Percentiles rank a stretch among this genome's conserved stretches.
phyloP scores from a whole-genome alignment of 257 asterid genomes.

The Haberlea rhodopensis region DNA sequence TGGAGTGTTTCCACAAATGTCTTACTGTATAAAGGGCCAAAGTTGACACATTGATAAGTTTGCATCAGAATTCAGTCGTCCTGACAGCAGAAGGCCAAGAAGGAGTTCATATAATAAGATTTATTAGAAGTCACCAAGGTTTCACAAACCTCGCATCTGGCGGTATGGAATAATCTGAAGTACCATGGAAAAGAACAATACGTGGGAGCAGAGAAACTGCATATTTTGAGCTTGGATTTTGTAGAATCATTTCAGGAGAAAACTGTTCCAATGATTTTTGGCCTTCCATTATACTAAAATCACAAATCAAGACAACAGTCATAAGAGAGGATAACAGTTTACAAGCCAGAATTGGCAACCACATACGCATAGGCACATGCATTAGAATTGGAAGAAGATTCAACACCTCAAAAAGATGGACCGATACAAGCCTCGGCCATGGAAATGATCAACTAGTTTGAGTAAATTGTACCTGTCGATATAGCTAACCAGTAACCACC shows the following conservation, averaged over 20 bases:
- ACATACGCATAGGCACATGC: too few relatives aligned
- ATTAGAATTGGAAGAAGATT: constrained; percentile 6
- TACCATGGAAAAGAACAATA: constrained; percentile 75
- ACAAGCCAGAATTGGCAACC: background rate
- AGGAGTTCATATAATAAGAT: constrained; percentile 5
- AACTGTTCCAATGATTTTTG: constrained; percentile 61
- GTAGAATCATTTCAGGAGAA: constrained; percentile 81
- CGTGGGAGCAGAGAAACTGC: constrained; percentile 64
- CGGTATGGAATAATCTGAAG: constrained; percentile 79
- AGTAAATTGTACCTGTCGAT: constrained; percentile 71
- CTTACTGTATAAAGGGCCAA: constrained; percentile 47
- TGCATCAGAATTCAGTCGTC: too few relatives aligned
- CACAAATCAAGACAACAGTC: constrained; percentile 21
- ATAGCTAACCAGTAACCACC: constrained; percentile 15
- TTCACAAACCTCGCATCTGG: constrained; percentile 65
- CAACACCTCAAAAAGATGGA: constrained; percentile 82
- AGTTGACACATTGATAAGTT: background rate
- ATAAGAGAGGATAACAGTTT: constrained; percentile 14
- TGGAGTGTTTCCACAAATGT: constrained; percentile 56
- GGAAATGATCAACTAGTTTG: constrained; percentile 84
- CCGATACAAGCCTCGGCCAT: constrained; percentile 84
- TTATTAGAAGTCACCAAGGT: too few relatives aligned
- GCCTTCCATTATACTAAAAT: constrained; percentile 91
- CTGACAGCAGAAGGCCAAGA: too few relatives aligned
- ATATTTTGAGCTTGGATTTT: constrained; percentile 34